These are phyloP conservation scores for Clausena lansium DNA, from an alignment of 345 rosid genomes.

Conservation along the genomic window DNA sequence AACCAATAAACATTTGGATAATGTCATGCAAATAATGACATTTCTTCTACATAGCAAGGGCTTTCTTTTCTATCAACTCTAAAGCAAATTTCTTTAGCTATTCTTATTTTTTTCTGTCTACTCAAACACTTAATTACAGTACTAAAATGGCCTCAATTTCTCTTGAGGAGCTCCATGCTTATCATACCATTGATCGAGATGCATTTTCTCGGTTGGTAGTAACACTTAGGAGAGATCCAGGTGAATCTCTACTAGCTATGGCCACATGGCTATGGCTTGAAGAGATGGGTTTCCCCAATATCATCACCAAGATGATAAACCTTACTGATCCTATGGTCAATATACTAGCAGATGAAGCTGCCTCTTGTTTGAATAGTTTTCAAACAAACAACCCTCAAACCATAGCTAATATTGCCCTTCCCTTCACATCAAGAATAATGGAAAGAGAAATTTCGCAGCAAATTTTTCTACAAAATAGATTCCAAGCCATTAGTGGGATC, in stretches of 20 bases:
- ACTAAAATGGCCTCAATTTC: conserved; percentile 28
- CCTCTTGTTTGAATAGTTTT: conserved; percentile 24
- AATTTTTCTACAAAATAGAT: conserved; percentile 30
- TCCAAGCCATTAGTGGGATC: conserved; percentile 37
- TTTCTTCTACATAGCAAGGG: too few species aligned
- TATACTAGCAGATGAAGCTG: conserved; percentile 33
- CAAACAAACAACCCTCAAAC: neutral
- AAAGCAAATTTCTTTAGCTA: neutral
- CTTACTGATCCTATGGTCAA: conserved; percentile 25
- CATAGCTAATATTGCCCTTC: conserved; percentile 10
- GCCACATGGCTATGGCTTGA: conserved; percentile 55
- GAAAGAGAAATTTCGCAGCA: conserved; percentile 20
- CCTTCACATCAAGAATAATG: conserved; percentile 29
- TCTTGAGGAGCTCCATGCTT: conserved; percentile 30
- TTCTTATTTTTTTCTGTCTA: too few species aligned
- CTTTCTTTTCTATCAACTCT: neutral
- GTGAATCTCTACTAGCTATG: conserved; percentile 35
- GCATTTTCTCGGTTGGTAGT: conserved; percentile 37
- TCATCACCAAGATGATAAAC: conserved; percentile 21
- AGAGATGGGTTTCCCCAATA: conserved; percentile 35
- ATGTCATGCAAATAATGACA: neutral
- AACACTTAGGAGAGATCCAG: conserved; percentile 28
- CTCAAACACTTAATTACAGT: neutral
- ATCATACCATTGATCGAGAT: conserved; percentile 39
- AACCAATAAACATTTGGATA: neutral